A percentile compares a stretch with the other conserved stretches of the same genome.
Conservation (phyloP, 306 rosid genomes). For the Rubus idaeus region DNA sequence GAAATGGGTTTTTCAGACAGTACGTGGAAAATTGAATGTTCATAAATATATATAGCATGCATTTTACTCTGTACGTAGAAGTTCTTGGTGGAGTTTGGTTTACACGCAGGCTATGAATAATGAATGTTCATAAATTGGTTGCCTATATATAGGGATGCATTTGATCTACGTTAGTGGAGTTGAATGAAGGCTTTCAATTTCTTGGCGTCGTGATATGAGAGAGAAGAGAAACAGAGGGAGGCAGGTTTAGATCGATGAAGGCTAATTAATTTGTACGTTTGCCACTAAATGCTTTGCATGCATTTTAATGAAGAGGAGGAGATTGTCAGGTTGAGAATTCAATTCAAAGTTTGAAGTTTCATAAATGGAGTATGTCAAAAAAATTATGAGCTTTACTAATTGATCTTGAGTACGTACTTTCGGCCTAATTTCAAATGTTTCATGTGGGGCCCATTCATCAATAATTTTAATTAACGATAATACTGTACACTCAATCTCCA, state of each 20-base stretch:
- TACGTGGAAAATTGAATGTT: slow-evolving; percentile 27
- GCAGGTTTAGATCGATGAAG: slow-evolving; percentile 30
- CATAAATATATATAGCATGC: slow-evolving; percentile 25
- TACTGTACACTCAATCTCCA: no score
- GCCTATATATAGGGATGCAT: slow-evolving; percentile 18
- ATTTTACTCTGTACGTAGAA: slow-evolving; percentile 39
- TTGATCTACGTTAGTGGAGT: slow-evolving; percentile 58
- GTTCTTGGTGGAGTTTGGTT: slow-evolving; percentile 53
- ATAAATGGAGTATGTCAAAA: slow-evolving; percentile 32
- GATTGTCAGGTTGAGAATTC: slow-evolving; percentile 48
- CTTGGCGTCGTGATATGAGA: not conserved
- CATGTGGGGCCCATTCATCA: not conserved
- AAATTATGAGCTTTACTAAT: slow-evolving; percentile 9
- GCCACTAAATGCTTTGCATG: slow-evolving; percentile 66
- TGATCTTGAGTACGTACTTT: not conserved
- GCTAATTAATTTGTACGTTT: slow-evolving; percentile 51
- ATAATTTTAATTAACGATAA: not conserved
- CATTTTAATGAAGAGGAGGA: slow-evolving; percentile 53
- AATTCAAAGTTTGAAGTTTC: slow-evolving; percentile 43
- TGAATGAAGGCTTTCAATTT: slow-evolving; percentile 31
- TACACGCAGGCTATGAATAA: slow-evolving; percentile 31
- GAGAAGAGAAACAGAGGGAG: not conserved
- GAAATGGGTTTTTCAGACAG: not conserved
- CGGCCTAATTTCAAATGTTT: not conserved
- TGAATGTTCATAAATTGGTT: not conserved